Base-by-base conservation (phyloP, 306 rosid genomes). In the Lathyrus sativus region DNA sequence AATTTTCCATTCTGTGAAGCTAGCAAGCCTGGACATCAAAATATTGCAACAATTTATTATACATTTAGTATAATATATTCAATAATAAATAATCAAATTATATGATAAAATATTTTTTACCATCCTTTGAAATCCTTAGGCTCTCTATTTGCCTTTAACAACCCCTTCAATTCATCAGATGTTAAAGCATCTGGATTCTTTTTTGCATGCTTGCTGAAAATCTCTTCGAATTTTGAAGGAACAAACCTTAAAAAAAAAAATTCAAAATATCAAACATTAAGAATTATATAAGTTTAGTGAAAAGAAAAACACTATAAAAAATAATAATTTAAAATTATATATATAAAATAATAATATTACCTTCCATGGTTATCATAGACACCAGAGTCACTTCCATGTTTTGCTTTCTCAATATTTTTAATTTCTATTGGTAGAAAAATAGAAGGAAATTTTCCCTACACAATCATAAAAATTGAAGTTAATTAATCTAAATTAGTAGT, bases 321-420 rank as follows among this genome's bases (percentile, higher is more conserved):
- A 6, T 6, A 35, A 35, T 6, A 6, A 35, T 35, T 35, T 35
- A 35, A 7, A 35, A 35, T 35, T 35, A 6, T 35, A 35, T 35
- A 33, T 33, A 35, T 35, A 35, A 35, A 35, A 35, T 35, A 7
- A 35, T 35, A 7, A 35, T n/a, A n/a, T n/a, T 44, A 89, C 99
- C 99, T 93, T 85, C 99, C 99, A 42, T 90, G 84, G 7, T 26
- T 44, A 39, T 93, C 97, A 66, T 86, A 90, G 51, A 79, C 89
- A 45, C 96, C 97, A 13, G 97, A 81, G 80, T 93, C 99, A 59
- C 99, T 93, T 44, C 95, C 89, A 61, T 93, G 99, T 67, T 86
- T 90, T 62, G 66, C 82, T 56, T 11, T 68, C 0, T 85, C 83
- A 11, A 90, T 85, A 71, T 93, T 86, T 61, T 73, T 79, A 4